phyloP scores from a whole-genome alignment of 176 grass and related monocot genomes.

The Lolium rigidum region DNA sequence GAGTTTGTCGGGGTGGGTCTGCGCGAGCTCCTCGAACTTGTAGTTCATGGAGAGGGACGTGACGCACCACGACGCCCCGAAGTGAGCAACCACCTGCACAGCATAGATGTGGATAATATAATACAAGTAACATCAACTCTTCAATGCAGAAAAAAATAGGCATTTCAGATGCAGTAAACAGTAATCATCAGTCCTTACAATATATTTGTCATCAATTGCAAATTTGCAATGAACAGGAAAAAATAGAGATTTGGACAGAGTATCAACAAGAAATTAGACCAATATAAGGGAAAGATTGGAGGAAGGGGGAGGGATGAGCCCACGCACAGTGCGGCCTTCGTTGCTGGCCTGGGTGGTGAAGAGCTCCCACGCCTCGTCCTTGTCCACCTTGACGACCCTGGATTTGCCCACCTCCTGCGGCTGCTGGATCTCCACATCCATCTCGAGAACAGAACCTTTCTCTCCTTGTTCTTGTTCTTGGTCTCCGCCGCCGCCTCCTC shows the following conservation, averaged over 20 bases:
- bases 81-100: slow-evolving; percentile 78
- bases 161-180: not conserved
- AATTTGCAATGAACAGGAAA: not conserved
- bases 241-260: slow-evolving; percentile 1
- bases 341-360: slow-evolving; percentile 70
- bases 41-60: slow-evolving; percentile 94
- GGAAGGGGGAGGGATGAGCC: no score
- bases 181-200: not conserved
- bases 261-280: not conserved
- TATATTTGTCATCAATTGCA: no score
- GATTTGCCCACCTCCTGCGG: slow-evolving; percentile 51
- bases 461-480: slow-evolving; percentile 20
- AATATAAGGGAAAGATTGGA: no score
- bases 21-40: slow-evolving; percentile 88
- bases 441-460: slow-evolving; percentile 7
- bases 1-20: slow-evolving; percentile 63
- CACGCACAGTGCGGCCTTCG: slow-evolving; percentile 65
- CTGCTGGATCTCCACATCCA: slow-evolving; percentile 64
- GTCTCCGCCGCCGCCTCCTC: not conserved
- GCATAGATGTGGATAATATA: not conserved
- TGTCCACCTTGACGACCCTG: slow-evolving; percentile 82
- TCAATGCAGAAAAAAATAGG: no score
- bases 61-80: slow-evolving; percentile 92
- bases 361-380: slow-evolving; percentile 70
- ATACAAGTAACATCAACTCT: not conserved